Conservation (phyloP, 2,329 filamentous ascomycete genomes). For the Didymella pomorum region DNA sequence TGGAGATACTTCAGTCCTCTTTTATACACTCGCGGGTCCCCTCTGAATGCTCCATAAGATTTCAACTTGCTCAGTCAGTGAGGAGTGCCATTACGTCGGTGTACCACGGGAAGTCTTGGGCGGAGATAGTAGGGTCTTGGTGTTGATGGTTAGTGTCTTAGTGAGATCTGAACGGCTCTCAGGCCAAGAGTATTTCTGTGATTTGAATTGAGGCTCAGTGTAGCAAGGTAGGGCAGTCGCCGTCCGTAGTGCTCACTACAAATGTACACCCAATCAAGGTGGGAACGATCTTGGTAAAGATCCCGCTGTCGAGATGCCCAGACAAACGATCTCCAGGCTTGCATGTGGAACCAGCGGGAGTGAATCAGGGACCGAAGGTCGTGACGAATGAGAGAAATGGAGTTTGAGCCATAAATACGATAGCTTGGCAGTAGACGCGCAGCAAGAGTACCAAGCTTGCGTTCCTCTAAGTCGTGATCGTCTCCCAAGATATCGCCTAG, state of each 20-base stretch:
- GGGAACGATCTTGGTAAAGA: conserved; percentile 3
- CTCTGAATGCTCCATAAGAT: conserved; percentile 3
- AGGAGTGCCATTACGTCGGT: conserved; percentile 30
- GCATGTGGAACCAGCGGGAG: conserved; percentile 7
- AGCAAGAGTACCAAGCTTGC: conserved; percentile 3
- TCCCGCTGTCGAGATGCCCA: conserved; percentile 8
- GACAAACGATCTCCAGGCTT: conserved; percentile 11
- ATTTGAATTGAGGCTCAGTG: conserved; percentile 21
- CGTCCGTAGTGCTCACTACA: conserved; percentile 3
- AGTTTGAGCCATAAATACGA: conserved; percentile 2
- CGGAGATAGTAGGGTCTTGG: conserved; percentile 24
- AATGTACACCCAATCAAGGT: conserved; percentile 2
- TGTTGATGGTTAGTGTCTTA: conserved; percentile 21
- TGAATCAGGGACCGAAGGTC: conserved; percentile 2
- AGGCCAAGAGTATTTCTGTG: conserved; percentile 27
- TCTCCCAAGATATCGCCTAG: conserved; percentile 42
- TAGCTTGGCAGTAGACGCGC: conserved; percentile 4
- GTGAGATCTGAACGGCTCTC: conserved; percentile 10
- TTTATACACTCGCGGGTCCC: conserved; percentile 32
- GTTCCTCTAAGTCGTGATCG: conserved; percentile 10
- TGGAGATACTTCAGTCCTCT: neutral
- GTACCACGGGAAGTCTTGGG: conserved; percentile 14
- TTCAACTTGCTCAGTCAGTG: neutral
- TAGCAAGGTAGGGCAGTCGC: conserved; percentile 1
- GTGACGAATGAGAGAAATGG: neutral